Conservation (phyloP, 768 basidiomycete genomes). For the Trichaptum fuscoviolaceum region DNA sequence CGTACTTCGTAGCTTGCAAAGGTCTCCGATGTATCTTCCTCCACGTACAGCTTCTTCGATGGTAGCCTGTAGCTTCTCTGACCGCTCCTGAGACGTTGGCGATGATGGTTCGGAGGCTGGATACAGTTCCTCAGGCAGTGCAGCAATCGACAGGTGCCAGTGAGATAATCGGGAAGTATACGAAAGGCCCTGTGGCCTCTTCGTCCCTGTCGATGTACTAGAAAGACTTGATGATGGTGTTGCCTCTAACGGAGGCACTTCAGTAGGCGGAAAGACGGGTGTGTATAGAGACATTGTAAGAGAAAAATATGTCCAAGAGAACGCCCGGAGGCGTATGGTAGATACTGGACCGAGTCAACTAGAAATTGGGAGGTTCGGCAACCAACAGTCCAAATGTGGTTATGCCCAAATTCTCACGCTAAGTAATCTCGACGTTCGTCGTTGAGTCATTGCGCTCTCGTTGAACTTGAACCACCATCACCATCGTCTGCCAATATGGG, state of each 20-base stretch:
- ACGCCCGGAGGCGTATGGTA: too few species aligned
- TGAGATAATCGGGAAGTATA: not conserved
- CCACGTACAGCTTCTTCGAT: conserved; percentile 37
- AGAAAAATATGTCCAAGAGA: not conserved
- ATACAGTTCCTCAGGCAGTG: conserved; percentile 27
- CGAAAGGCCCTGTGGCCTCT: not conserved
- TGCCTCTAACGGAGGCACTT: not conserved
- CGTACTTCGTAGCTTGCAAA: conserved; percentile 36
- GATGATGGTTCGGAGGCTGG: conserved; percentile 31
- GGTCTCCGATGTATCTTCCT: conserved; percentile 38
- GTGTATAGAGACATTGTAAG: conserved; percentile 2
- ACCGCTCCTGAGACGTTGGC: conserved; percentile 25
- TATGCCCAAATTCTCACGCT: not conserved
- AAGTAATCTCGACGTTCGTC: not conserved
- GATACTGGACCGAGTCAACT: not conserved
- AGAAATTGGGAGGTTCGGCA: not conserved
- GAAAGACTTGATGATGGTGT: not conserved
- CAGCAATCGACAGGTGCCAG: not conserved
- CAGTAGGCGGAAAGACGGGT: not conserved
- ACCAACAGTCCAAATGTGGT: not conserved
- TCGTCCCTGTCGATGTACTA: not conserved
- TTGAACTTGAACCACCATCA: not conserved
- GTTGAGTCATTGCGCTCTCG: not conserved
- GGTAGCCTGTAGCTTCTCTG: conserved; percentile 27
- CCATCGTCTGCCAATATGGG: not conserved